Evolutionary conservation across 202 grass and related monocot genomes (phyloP).

Genomic region (Miscanthus sacchariflorus): DNA sequence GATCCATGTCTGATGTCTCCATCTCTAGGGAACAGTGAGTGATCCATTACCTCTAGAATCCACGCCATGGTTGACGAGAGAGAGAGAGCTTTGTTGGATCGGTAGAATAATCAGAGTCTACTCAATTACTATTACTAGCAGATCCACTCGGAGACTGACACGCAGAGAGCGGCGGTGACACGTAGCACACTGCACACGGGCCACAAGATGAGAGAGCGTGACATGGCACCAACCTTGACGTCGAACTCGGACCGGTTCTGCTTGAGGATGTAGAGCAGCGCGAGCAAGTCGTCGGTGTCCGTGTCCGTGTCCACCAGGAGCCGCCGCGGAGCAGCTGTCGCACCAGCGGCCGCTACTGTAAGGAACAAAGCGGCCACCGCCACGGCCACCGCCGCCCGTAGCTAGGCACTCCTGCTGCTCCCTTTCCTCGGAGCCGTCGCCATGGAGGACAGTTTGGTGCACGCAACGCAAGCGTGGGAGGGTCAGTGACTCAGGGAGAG

Average conservation of each 20-base stretch:
- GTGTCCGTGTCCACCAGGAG: slow-evolving; percentile 94
- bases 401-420: background rate
- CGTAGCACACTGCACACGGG: background rate
- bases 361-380: background rate
- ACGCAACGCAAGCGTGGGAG: background rate
- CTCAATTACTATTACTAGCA: background rate
- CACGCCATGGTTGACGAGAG: background rate
- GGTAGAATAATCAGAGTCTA: background rate
- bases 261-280: slow-evolving; percentile 90
- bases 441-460: background rate
- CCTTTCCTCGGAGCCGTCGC: background rate
- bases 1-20: background rate
- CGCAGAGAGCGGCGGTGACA: background rate
- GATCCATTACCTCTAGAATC: background rate
- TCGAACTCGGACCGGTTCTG: slow-evolving; percentile 86
- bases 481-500: background rate
- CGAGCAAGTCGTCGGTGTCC: slow-evolving; percentile 92
- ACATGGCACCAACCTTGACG: slow-evolving; percentile 70
- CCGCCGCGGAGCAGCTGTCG: slow-evolving; percentile 45
- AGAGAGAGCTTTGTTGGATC: background rate
- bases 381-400: background rate
- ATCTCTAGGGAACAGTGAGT: background rate
- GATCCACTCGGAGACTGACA: background rate
- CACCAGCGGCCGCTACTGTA: background rate
- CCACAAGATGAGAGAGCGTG: background rate